Conservation (phyloP, 345 rosid genomes). For the Eucalyptus tenuipes region DNA sequence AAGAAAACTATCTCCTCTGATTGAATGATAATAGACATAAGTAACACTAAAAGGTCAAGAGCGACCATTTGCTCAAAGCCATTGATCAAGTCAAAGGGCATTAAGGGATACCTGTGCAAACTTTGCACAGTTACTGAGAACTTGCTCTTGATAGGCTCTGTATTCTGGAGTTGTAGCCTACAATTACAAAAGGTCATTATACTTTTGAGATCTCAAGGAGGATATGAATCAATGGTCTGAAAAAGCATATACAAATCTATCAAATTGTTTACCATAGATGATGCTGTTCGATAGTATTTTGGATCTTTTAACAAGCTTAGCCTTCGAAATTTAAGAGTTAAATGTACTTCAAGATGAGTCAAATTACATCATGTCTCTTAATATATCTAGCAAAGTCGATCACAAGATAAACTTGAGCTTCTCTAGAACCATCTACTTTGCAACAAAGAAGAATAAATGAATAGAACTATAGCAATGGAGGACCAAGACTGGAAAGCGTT, state of each 20-base stretch:
- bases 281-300: not conserved
- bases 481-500: not conserved
- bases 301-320: not conserved
- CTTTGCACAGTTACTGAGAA: constrained; percentile 68
- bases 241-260: not conserved
- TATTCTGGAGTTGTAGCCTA: constrained; percentile 92
- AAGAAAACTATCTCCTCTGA: not conserved
- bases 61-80: not conserved
- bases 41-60: not conserved
- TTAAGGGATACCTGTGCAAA: constrained; percentile 60
- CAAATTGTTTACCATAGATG: not conserved
- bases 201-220: not conserved
- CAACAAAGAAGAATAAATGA: not conserved
- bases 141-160: constrained; percentile 98
- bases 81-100: not conserved
- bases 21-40: not conserved
- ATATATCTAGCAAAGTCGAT: not conserved
- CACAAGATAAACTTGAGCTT: not conserved
- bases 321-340: not conserved
- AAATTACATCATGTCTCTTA: not conserved
- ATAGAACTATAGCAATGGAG: not conserved
- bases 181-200: not conserved
- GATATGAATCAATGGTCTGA: not conserved
- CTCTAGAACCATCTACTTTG: not conserved
- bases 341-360: not conserved